Base-by-base conservation (phyloP, 148 eudicot species). In the Polygonum aviculare region DNA sequence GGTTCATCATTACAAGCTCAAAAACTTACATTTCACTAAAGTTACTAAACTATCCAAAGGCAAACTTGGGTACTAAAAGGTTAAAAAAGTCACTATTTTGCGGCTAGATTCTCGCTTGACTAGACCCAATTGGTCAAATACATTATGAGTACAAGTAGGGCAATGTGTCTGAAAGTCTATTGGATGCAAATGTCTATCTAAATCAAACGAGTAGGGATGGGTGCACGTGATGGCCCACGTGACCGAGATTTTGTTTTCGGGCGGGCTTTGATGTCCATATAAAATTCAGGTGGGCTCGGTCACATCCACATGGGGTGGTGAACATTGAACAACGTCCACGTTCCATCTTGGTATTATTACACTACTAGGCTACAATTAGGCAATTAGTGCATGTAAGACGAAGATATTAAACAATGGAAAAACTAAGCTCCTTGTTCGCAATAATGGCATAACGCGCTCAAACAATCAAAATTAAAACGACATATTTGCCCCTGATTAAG, bases 201-300 rank as follows among this genome's bases (percentile, higher is more conserved):
- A 54, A 54, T 54, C 9, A 1, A 9, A 19, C 8, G 33, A 18
- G 33, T 57, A 57, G 26, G 63, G 77, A 36, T 16, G 35, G 63
- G 10, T 59, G 81, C 78, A 81, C 84, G 75, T 81, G 84, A 39
- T 22, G 41, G 50, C 78, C 71, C 78, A 75, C 84, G 80, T 81
- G 84, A 73, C 48, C 7, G 26, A 39, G 6, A 71, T 60, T 67
- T 38, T 67, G n/a, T 35, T 44, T 62, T 38, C 11, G 72, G 72
- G 9, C 16, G 16, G 47, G 33, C 22, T 74, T 33, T 72, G 80
- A 45, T 63, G 70, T 50, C 16, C 31, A 74, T 33, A 77, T 79
- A 55, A 59, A 74, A 70, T 33, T 36, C 26, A 1, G 79, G 50
- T 69, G 16, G 10, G 45, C 38, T 8, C 26, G 1, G 76, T 62